These are phyloP conservation scores for Trypanosoma platydactyli DNA, from an alignment of 208 protist genomes.

Conservation along the genomic window DNA sequence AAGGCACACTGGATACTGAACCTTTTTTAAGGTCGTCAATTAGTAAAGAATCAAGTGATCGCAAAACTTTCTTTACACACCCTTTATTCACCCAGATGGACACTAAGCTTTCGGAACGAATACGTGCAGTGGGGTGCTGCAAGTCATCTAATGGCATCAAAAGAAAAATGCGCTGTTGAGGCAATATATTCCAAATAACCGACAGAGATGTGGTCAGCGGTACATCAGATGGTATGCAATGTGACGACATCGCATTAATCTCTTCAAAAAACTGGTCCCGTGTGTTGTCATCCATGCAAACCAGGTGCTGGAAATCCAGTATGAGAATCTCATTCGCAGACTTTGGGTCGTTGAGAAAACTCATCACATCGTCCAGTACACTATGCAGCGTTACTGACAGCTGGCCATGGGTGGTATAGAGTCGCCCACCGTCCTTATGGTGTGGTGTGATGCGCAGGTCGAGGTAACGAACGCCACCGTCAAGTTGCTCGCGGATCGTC, in stretches of 20 bases:
- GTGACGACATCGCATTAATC: conserved; percentile 26
- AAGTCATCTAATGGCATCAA: conserved; percentile 30
- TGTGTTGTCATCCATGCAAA: conserved; percentile 12
- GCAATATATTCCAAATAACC: conserved; percentile 25
- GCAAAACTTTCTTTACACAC: conserved; percentile 22
- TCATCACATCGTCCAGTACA: conserved; percentile 29
- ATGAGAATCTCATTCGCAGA: conserved; percentile 44
- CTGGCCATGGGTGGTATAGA: conserved; percentile 43
- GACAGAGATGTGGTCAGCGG: conserved; percentile 35
- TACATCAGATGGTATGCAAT: conserved; percentile 29
- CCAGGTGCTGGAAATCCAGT: conserved; percentile 62
- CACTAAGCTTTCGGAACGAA: conserved; percentile 23
- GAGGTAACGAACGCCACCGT: conserved; percentile 52
- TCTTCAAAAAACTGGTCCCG: conserved; percentile 28
- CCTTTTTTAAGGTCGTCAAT: not conserved
- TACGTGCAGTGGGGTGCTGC: conserved; percentile 18
- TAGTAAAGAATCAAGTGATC: conserved; percentile 26
- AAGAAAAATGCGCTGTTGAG: conserved; percentile 45
- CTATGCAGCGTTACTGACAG: conserved; percentile 33
- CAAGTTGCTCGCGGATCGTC: conserved; percentile 43
- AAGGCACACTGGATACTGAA: not conserved
- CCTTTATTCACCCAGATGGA: conserved; percentile 45
- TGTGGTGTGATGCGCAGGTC: conserved; percentile 39
- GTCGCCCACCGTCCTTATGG: not conserved
- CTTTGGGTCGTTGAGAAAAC: conserved; percentile 26